Base-by-base conservation (phyloP, 352 stramenopile species). In the Phytopythium sindhum region DNA sequence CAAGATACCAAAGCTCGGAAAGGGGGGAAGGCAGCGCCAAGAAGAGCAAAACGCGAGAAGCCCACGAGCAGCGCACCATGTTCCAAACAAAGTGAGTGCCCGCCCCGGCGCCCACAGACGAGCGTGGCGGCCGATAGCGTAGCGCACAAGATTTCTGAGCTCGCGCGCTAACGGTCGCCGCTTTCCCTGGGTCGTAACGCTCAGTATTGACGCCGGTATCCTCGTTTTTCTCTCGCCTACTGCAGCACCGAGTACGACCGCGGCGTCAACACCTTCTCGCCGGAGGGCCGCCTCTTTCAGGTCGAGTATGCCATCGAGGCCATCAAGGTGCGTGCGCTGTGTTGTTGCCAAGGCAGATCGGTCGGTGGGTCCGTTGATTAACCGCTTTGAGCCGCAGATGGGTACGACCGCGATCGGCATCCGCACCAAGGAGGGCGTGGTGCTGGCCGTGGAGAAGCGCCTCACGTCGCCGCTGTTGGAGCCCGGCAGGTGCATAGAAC, bases 221-320 rank as follows among this genome's bases (percentile, higher is more conserved):
- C 4, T 6, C 57, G 9, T 5, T 57, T 59, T 0, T 52, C 6
- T 51, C 24, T 64, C 42, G 42, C 23, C 15, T 17, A 26, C 5
- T 53, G 29, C 48, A 97, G 96, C 72, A 98, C 92, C 57, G 97
- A 99, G 84, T 99, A 99, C 76, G 98, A 99, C 83, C 92, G 98
- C 64, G 97, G 97, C 68, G 98, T 99, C 35, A 99, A 99, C 86
- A 99, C 97, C 26, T 99, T 99, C 75, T 99, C 95, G 68, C 98
- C 98, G 15, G 97, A 99, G 84, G 98, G 98, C 51, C 93, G 98
- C 70, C 89, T 99, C 37, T 99, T 99, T 77, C 97, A 99, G 77
- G 97, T 99, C 57, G 97, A 99, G 72, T 99, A 99, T 74, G 97
- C 97, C 45, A 98, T 99, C 66, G 96, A 99, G 77, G 97, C 97